Base-by-base conservation (phyloP, 2,329 filamentous ascomycete genomes). In the Septoria linicola region DNA sequence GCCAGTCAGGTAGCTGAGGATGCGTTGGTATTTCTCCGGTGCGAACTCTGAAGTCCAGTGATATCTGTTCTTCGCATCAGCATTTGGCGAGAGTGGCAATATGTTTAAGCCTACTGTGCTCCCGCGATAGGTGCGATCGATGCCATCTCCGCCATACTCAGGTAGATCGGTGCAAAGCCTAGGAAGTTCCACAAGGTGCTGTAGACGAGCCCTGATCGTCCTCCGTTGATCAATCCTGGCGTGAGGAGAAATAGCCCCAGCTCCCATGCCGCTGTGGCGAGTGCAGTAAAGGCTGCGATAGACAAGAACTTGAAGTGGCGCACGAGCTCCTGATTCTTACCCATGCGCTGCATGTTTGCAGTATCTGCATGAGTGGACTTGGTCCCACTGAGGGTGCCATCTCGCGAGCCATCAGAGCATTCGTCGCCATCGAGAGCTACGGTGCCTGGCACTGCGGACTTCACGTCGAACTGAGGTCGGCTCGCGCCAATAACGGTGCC, bases 71-170 rank as follows among this genome's bases (percentile, higher is more conserved):
- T 17, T 7, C n/a, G 6, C 27, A 14, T 42, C 23, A 42, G 20
- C 14, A 36, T 19, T 6, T 36, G n/a, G 5, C 13, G 8, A 8
- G 14, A 4, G 2, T n/a, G 11, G 17, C 19, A 37, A 17, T 20
- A 37, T 25, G 13, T 4, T 14, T n/a, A n/a, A n/a, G n/a, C 42
- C 14, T 20, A 46, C 42, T 55, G 53, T 23, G 49, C 50, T 10
- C 58, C 58, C 23, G 54, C 45, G 14, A 37, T 55, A 10, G 64
- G 64, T 13, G 61, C 61, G 61, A 68, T 66, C 2, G 59, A 62
- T 4, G 63, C 63, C 56, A 67, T 62, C 47, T 68, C 66, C 2
- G 65, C 62, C 36, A 66, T 32, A 25, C 40, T 49, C 21, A 53
- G 37, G 19, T 55, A 53, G 42, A 32, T 57, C 45, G 35, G 58